phyloP scores from a whole-genome alignment of 805 yeast genomes.

The Pichia eremophila region DNA sequence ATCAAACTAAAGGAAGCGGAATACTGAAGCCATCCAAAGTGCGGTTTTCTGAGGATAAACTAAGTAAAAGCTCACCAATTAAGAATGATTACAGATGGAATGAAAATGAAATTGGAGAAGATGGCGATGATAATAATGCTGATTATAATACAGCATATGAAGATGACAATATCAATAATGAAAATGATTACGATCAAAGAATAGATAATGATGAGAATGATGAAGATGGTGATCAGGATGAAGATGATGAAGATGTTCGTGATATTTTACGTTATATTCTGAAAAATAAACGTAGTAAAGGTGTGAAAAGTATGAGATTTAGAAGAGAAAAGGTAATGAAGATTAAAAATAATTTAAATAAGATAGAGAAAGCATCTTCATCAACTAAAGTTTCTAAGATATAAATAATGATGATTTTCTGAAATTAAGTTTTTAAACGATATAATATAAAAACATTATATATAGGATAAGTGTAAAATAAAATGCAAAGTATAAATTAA shows the following conservation, averaged over 20 bases:
- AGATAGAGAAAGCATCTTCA: background rate
- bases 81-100: background rate
- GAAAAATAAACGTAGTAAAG: background rate
- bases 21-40: background rate
- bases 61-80: background rate
- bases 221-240: background rate
- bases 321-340: background rate
- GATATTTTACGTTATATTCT: slow-evolving; percentile 4
- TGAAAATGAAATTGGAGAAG: no score
- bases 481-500: background rate
- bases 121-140: background rate
- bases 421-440: background rate
- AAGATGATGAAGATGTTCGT: slow-evolving; percentile 5
- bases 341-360: slow-evolving; percentile 1
- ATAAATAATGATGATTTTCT: background rate
- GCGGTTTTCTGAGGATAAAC: background rate
- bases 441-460: background rate
- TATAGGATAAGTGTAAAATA: background rate
- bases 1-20: background rate
- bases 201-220: background rate
- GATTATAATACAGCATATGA: background rate
- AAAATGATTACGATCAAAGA: background rate
- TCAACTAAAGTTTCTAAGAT: background rate
- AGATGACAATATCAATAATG: background rate
- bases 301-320: background rate